Evolutionary conservation across 1,139 yeast species (phyloP).

Genomic region (Taiozyma onychis): DNA sequence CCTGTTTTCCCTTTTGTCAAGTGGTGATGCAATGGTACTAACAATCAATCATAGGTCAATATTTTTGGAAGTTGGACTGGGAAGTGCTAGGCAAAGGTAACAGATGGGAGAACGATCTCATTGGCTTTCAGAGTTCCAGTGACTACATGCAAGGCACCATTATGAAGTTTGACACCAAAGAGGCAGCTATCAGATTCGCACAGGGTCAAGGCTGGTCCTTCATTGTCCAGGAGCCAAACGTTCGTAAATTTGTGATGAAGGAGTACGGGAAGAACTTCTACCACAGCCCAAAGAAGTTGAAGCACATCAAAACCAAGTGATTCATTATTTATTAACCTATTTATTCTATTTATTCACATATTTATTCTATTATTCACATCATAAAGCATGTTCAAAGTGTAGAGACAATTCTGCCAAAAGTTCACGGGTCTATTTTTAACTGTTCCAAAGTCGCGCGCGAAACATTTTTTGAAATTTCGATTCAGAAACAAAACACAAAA

Average conservation of each 20-base stretch:
- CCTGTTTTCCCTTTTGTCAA: neutral
- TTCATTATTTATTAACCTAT: conserved; percentile 2
- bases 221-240: conserved; percentile 77
- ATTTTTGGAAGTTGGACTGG: conserved; percentile 82
- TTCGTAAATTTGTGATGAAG: conserved; percentile 68
- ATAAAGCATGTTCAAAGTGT: too few species aligned
- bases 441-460: neutral
- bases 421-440: neutral
- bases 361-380: neutral
- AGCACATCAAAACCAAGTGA: conserved; percentile 78
- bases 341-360: conserved; percentile 5
- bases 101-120: conserved; percentile 87
- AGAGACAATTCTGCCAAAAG: neutral
- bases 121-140: conserved; percentile 78
- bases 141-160: conserved; percentile 88
- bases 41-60: conserved; percentile 20
- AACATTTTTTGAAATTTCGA: neutral
- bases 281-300: conserved; percentile 67
- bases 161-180: conserved; percentile 69
- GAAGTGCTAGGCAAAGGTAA: conserved; percentile 72
- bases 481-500: neutral
- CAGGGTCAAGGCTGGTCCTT: conserved; percentile 85
- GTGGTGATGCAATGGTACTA: too few species aligned
- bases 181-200: conserved; percentile 75
- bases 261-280: conserved; percentile 68